Conservation (phyloP, 768 basidiomycete genomes). For the Ramaria sp. region DNA sequence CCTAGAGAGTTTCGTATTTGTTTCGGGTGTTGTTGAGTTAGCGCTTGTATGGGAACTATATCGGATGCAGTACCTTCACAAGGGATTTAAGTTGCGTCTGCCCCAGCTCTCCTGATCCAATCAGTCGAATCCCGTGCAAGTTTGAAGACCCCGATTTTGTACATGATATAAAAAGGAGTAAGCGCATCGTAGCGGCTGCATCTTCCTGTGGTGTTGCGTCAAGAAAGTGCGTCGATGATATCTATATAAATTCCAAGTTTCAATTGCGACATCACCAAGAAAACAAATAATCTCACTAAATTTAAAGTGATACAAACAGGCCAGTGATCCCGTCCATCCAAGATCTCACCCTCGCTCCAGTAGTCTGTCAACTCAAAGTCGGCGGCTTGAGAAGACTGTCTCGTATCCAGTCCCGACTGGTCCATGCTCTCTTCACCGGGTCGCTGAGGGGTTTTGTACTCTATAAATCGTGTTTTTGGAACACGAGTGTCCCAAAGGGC, state of each 20-base stretch:
- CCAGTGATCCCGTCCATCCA: conserved; percentile 55
- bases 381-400: conserved; percentile 36
- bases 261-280: not conserved
- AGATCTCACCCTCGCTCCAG: conserved; percentile 72
- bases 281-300: conserved; percentile 35
- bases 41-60: not conserved
- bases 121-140: conserved; percentile 52
- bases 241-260: conserved; percentile 26
- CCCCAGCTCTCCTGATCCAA: conserved; percentile 53
- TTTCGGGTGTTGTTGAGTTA: not conserved
- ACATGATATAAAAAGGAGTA: conserved; percentile 60
- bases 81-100: conserved; percentile 36
- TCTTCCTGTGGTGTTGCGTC: conserved; percentile 71
- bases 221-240: conserved; percentile 51
- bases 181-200: conserved; percentile 45
- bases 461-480: conserved; percentile 59
- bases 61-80: conserved; percentile 40
- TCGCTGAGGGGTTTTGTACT: conserved; percentile 40
- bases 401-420: conserved; percentile 36
- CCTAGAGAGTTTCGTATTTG: conserved; percentile 26
- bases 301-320: conserved; percentile 75
- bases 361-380: conserved; percentile 85
- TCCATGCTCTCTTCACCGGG: conserved; percentile 24
- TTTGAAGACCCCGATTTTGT: conserved; percentile 22
- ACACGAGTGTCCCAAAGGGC: conserved; percentile 77